phyloP scores from a whole-genome alignment of 106 monocot species.

The Dioscorea zingiberensis region DNA sequence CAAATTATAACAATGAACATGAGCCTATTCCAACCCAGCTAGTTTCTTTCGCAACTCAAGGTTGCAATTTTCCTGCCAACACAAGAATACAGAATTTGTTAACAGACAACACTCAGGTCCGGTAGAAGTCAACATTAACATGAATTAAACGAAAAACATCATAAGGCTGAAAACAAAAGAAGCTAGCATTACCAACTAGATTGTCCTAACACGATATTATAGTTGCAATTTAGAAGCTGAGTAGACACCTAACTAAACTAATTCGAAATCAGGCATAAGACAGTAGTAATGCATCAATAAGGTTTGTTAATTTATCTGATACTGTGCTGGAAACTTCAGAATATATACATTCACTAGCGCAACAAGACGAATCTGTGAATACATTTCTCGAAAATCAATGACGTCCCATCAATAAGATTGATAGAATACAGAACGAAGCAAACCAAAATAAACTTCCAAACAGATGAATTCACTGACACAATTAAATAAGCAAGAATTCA shows the following conservation, averaged over 20 bases:
- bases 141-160: neutral
- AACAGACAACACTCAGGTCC: neutral
- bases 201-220: no score
- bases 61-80: constrained; percentile 20
- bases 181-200: no score
- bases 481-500: neutral
- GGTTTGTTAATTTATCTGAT: no score
- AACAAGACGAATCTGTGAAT: neutral
- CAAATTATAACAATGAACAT: neutral
- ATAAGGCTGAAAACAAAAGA: no score
- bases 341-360: neutral
- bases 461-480: neutral
- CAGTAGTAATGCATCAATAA: no score
- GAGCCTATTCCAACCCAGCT: constrained; percentile 16
- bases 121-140: neutral
- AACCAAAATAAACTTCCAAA: neutral
- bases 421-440: neutral
- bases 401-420: neutral
- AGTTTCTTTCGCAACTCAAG: constrained; percentile 5
- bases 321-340: no score
- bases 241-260: neutral
- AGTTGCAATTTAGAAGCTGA: neutral
- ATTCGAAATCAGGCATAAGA: neutral
- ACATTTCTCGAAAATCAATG: neutral
- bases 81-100: neutral